A percentile compares a stretch with the other conserved stretches of the same genome.
Conservation (phyloP, 2,329 filamentous ascomycete genomes). For the Scedosporium apiospermum region DNA sequence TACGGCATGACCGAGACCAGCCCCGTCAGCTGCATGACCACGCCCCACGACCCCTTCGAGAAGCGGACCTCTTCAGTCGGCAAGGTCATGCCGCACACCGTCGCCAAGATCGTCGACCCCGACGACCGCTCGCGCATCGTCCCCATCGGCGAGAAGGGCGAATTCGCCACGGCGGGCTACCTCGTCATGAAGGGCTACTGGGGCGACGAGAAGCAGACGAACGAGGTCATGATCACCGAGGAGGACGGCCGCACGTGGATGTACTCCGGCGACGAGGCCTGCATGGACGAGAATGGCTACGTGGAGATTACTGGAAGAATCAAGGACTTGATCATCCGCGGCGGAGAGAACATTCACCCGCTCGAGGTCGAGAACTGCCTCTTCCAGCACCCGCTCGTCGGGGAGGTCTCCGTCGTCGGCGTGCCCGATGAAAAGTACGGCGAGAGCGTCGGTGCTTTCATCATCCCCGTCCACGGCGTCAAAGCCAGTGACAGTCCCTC, state of each 20-base stretch:
- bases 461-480: conserved; percentile 41
- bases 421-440: conserved; percentile 75
- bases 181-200: conserved; percentile 88
- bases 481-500: conserved; percentile 2
- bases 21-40: conserved; percentile 73
- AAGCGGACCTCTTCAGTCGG: conserved; percentile 72
- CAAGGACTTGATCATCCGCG: conserved; percentile 91
- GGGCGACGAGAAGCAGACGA: conserved; percentile 60
- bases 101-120: conserved; percentile 65
- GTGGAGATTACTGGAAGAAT: conserved; percentile 83
- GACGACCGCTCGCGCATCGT: conserved; percentile 48
- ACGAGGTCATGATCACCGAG: conserved; percentile 48
- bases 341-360: conserved; percentile 93
- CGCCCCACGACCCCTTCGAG: conserved; percentile 61
- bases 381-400: conserved; percentile 59
- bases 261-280: conserved; percentile 84
- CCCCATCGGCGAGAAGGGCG: conserved; percentile 59
- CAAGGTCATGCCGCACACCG: conserved; percentile 72
- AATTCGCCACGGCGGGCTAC: conserved; percentile 77
- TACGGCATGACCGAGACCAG: conserved; percentile 94
- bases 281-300: conserved; percentile 75
- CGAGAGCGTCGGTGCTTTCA: conserved; percentile 78
- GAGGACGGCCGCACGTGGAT: conserved; percentile 63
- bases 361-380: conserved; percentile 87
- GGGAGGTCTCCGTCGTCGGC: conserved; percentile 75